Evolutionary conservation across 2,329 filamentous ascomycete species (phyloP).

Genomic region (Fusarium sacchari): DNA sequence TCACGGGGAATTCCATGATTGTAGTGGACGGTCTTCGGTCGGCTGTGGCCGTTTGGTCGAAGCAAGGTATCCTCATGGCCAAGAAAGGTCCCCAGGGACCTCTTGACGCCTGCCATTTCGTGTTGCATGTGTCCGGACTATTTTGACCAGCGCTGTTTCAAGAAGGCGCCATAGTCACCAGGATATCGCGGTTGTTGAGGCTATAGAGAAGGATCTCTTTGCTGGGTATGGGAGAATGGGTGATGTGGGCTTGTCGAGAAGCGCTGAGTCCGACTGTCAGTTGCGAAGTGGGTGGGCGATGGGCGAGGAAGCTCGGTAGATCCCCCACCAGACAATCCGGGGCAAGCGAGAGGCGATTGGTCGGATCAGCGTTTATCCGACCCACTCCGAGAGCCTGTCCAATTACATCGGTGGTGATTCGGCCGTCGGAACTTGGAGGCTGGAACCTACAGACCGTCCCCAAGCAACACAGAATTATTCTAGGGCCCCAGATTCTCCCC

Average conservation of each 20-base stretch:
- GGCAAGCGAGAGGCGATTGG: conserved; percentile 24
- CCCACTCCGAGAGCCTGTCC: conserved; percentile 4
- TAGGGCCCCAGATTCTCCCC: conserved; percentile 43
- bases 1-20: conserved; percentile 25
- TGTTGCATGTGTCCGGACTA: conserved; percentile 19
- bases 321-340: conserved; percentile 32
- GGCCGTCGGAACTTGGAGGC: conserved; percentile 14
- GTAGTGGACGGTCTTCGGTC: conserved; percentile 18
- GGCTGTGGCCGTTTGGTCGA: conserved; percentile 28
- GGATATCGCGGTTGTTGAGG: background rate
- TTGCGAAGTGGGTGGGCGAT: conserved; percentile 8
- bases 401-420: conserved; percentile 32
- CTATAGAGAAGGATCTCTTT: background rate
- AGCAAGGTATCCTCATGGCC: conserved; percentile 42
- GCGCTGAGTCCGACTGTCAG: conserved; percentile 9
- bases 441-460: conserved; percentile 27
- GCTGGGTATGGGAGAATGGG: background rate
- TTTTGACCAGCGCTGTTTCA: conserved; percentile 34
- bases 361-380: conserved; percentile 42
- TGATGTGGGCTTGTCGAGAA: conserved; percentile 8
- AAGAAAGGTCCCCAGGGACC: conserved; percentile 50
- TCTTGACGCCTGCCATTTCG: conserved; percentile 54
- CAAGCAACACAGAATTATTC: conserved; percentile 34
- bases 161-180: conserved; percentile 25
- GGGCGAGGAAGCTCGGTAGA: conserved; percentile 8